Conservation (phyloP, 2,329 filamentous ascomycete genomes). For the Hypoxylon sp. region DNA sequence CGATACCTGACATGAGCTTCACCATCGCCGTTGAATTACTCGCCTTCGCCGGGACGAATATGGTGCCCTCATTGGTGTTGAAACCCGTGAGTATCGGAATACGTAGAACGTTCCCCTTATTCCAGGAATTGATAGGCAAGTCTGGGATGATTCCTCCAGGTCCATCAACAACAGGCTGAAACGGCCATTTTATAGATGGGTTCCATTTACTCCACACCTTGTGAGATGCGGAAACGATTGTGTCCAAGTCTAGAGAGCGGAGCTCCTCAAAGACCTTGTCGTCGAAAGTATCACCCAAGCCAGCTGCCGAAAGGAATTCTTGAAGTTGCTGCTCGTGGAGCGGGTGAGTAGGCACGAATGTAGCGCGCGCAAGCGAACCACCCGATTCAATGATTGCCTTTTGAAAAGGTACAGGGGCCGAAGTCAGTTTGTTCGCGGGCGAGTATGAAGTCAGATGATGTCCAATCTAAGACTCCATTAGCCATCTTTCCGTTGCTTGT, state of each 20-base stretch:
- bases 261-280: constrained; percentile 64
- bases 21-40: constrained; percentile 64
- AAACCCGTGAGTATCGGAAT: constrained; percentile 76
- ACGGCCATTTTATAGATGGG: constrained; percentile 68
- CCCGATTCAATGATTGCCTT: constrained; percentile 70
- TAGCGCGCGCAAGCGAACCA: constrained; percentile 65
- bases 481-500: background rate
- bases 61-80: constrained; percentile 75
- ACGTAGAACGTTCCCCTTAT: constrained; percentile 62
- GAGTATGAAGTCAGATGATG: constrained; percentile 71
- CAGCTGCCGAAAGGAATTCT: constrained; percentile 64
- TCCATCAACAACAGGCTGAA: constrained; percentile 76
- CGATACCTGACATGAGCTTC: constrained; percentile 69
- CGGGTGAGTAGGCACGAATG: constrained; percentile 65
- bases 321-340: constrained; percentile 67
- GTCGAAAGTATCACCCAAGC: constrained; percentile 62
- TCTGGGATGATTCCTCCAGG: constrained; percentile 64
- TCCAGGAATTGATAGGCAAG: constrained; percentile 70
- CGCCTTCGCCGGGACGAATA: constrained; percentile 68
- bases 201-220: constrained; percentile 59
- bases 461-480: constrained; percentile 53
- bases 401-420: constrained; percentile 58
- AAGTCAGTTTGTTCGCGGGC: constrained; percentile 50
- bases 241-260: constrained; percentile 55
- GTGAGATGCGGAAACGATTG: constrained; percentile 57